Evolutionary conservation across 495 filamentous ascomycete genomes (phyloP), one percentile per base, ranked within the genome.

Genomic region (Emericellopsis terricola): DNA sequence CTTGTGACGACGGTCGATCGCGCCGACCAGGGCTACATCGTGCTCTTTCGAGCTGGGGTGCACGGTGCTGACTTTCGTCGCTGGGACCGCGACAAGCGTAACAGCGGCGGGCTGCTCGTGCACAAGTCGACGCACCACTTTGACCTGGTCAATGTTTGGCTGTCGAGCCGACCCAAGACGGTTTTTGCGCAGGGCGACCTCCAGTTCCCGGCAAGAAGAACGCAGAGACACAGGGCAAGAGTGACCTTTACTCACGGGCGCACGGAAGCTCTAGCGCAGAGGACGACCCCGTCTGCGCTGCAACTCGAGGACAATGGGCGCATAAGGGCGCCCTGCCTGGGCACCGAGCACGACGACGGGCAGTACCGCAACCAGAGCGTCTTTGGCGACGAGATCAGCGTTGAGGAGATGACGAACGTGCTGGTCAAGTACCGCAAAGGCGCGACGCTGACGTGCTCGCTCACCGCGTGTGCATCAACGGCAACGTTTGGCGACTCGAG

Each of bases 51-150:
- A 42, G 71, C 68, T 68, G 52, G 69, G 45, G 57, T 73, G 19
- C 69, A 73, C 45, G 69, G 69, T 9, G 68, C 68, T 0, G 68
- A 73, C 39, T 71, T 71, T 50, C 66, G 68, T 17, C 66, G 69
- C 11, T 71, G 69, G 69, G 67, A 73, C 45, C 64, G 68, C 6
- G 68, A 73, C 48, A 62, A 59, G 44, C 52, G 55, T 20, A 72
- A 71, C 45, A 64, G 60, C 39, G 68, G 68, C 28, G 69, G 68
- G 3, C 46, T 71, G 34, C 33, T 63, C 7, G 58, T 65, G 31
- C 61, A 65, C 43, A 65, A 65, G 46, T 57, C 56, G 34, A 63
- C 59, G 17, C 61, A 65, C 40, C 60, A 65, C 44, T 63, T 65
- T 38, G 60, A 65, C 42, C 52, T 65, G 4, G 52, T 65, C 33